Evolutionary conservation across 306 rosid genomes (phyloP).

Genomic region (Cajanus cajan): DNA sequence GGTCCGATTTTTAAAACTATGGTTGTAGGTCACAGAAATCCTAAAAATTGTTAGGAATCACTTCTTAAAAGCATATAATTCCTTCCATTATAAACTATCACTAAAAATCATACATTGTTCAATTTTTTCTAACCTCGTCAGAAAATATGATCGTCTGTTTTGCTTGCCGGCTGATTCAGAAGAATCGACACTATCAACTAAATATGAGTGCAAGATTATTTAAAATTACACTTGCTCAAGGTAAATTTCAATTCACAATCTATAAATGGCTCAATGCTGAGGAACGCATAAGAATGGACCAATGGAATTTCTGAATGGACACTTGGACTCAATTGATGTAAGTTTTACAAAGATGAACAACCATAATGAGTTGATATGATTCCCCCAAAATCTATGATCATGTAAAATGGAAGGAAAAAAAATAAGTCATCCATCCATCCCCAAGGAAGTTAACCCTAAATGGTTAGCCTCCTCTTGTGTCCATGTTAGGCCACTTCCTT

Average conservation of each 20-base stretch:
- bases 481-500: slow-evolving; percentile 44
- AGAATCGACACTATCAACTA: neutral
- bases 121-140: neutral
- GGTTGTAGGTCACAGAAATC: neutral
- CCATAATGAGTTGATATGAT: slow-evolving; percentile 37
- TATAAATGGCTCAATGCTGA: neutral
- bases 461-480: slow-evolving; percentile 39
- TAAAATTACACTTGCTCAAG: neutral
- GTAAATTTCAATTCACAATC: neutral
- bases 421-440: slow-evolving; percentile 38
- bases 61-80: neutral
- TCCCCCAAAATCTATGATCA: slow-evolving; percentile 40
- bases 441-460: slow-evolving; percentile 41
- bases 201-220: neutral
- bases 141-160: neutral
- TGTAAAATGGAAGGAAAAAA: slow-evolving; percentile 30
- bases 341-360: slow-evolving; percentile 50
- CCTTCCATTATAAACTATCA: neutral
- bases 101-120: neutral
- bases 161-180: neutral
- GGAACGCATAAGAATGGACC: slow-evolving; percentile 1
- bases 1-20: too few relatives aligned
- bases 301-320: slow-evolving; percentile 35
- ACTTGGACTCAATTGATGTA: neutral
- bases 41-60: neutral